These are phyloP conservation scores for Brassica rapa DNA, from an alignment of 345 rosid genomes.

Conservation along the genomic window DNA sequence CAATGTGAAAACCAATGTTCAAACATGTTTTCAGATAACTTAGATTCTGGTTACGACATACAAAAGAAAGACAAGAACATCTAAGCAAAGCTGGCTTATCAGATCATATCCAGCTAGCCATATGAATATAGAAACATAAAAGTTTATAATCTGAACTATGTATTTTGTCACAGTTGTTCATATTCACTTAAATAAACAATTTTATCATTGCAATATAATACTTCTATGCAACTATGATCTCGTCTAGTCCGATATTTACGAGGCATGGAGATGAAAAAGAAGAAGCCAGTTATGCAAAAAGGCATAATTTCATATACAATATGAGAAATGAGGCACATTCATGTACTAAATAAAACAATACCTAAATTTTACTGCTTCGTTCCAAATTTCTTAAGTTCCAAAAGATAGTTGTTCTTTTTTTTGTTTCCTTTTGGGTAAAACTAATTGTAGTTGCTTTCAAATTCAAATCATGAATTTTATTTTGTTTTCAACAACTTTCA, in stretches of 20 bases:
- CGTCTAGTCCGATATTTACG: not conserved
- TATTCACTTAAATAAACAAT: not conserved
- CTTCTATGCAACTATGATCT: not conserved
- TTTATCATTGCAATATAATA: not conserved
- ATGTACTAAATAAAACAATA: no score
- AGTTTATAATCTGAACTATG: not conserved
- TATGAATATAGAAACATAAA: not conserved
- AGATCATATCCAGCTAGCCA: not conserved
- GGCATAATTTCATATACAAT: not conserved
- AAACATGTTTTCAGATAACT: not conserved
- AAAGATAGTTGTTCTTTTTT: not conserved
- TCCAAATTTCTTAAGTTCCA: not conserved
- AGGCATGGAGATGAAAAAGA: not conserved
- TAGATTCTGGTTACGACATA: not conserved
- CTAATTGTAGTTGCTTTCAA: conserved; percentile 15
- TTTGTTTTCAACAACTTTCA: not conserved
- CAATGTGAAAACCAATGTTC: not conserved
- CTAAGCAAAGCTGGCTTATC: not conserved
- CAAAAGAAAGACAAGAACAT: not conserved
- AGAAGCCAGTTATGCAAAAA: not conserved
- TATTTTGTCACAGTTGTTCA: not conserved
- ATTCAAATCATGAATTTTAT: conserved; percentile 8
- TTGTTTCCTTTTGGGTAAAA: not conserved
- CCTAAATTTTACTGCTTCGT: not conserved
- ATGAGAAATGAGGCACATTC: not conserved